phyloP scores from a whole-genome alignment of 2,329 filamentous ascomycete genomes.

The Endothia cerciana region DNA sequence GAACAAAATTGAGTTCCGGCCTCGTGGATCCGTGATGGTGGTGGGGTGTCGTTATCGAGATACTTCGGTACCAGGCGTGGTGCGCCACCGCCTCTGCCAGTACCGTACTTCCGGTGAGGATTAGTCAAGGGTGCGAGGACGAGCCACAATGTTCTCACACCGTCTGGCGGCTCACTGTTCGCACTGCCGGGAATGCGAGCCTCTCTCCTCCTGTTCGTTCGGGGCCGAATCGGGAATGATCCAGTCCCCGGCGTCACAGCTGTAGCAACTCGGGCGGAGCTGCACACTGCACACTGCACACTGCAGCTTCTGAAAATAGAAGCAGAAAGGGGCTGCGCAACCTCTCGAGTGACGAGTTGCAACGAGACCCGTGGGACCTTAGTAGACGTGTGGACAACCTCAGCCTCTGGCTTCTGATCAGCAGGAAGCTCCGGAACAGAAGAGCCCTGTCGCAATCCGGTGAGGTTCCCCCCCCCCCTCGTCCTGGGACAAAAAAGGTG shows the following conservation, averaged over 20 bases:
- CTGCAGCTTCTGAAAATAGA: slow-evolving; percentile 25
- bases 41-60: slow-evolving; percentile 31
- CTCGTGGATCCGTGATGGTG: slow-evolving; percentile 27
- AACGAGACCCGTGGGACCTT: background rate
- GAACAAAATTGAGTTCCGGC: slow-evolving; percentile 6
- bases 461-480: background rate
- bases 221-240: slow-evolving; percentile 5
- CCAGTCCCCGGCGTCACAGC: slow-evolving; percentile 8
- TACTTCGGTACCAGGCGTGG: slow-evolving; percentile 20
- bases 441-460: background rate
- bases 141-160: slow-evolving; percentile 29
- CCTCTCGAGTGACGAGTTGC: background rate
- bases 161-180: slow-evolving; percentile 12
- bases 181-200: slow-evolving; percentile 17
- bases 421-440: background rate
- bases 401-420: background rate
- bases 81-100: background rate
- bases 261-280: slow-evolving; percentile 18
- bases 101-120: slow-evolving; percentile 5
- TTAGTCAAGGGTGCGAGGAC: slow-evolving; percentile 30
- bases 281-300: slow-evolving; percentile 11
- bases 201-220: slow-evolving; percentile 1
- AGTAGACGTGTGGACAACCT: background rate
- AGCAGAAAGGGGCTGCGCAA: slow-evolving; percentile 22
- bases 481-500: background rate